These are phyloP conservation scores for Fusarium coicis DNA, from an alignment of 2,329 filamentous ascomycete genomes.

Conservation along the genomic window DNA sequence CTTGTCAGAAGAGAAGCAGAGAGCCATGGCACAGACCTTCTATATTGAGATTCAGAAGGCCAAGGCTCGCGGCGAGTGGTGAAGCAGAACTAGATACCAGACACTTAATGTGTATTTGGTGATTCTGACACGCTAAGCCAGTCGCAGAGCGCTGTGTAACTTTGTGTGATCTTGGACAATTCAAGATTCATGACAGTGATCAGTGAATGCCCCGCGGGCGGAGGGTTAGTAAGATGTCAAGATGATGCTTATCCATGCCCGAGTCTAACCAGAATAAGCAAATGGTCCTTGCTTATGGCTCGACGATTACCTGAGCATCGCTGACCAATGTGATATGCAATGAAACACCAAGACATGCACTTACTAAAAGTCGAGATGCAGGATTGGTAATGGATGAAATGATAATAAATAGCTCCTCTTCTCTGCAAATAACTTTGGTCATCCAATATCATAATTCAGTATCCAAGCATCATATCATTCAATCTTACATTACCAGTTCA, in stretches of 20 bases:
- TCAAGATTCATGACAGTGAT: too few species aligned
- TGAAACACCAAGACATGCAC: neutral
- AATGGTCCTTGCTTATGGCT: neutral
- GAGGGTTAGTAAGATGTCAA: accelerated
- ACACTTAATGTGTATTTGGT: too few species aligned
- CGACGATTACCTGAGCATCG: neutral
- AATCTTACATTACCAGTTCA: accelerated
- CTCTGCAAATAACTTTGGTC: too few species aligned
- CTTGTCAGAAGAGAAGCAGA: accelerated
- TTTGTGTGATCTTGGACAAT: neutral
- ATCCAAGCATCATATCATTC: too few species aligned
- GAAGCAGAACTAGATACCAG: too few species aligned
- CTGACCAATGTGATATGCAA: conserved; percentile 5
- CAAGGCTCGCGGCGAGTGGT: neutral
- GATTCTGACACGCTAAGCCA: too few species aligned
- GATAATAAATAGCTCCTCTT: neutral
- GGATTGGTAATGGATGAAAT: neutral
- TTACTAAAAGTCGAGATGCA: neutral
- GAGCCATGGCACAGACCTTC: too few species aligned
- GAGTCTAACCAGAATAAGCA: neutral
- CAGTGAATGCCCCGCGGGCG: neutral
- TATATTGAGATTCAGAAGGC: neutral
- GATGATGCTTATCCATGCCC: neutral
- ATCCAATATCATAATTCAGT: too few species aligned
- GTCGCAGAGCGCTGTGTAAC: neutral